Percentiles rank a stretch among this genome's conserved stretches.
phyloP scores from a whole-genome alignment of 441 rosid species.

The Euphorbia schlechtendalii region DNA sequence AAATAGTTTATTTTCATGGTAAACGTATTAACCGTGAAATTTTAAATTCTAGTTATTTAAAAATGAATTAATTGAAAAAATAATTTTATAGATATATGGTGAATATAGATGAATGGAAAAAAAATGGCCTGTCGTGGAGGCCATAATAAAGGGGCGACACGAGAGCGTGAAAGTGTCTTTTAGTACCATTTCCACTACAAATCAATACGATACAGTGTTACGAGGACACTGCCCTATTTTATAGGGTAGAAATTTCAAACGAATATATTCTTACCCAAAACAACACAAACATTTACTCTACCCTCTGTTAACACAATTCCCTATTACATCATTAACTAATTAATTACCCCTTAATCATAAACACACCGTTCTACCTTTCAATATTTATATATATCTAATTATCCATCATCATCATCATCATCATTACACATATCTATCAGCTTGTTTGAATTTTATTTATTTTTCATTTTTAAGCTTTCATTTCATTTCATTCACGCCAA shows the following conservation, averaged over 20 bases:
- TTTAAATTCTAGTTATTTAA: too few relatives aligned
- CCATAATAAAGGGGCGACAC: conserved; percentile 10
- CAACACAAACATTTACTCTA: not conserved
- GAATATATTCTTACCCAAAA: conserved; percentile 20
- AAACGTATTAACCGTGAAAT: too few relatives aligned
- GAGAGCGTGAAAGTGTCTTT: not conserved
- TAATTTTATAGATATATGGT: too few relatives aligned
- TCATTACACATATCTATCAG: not conserved
- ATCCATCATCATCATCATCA: not conserved
- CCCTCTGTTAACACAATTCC: too few relatives aligned
- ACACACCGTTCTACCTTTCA: not conserved
- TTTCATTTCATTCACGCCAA: not conserved
- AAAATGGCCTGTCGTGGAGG: conserved; percentile 15
- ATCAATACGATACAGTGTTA: conserved; percentile 14
- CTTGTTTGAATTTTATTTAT: not conserved
- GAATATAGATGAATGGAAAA: too few relatives aligned
- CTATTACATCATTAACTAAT: too few relatives aligned
- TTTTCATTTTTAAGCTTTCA: not conserved
- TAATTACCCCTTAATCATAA: not conserved
- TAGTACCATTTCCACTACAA: not conserved
- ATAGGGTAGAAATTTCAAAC: not conserved
- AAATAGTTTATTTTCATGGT: too few relatives aligned
- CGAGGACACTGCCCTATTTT: conserved; percentile 12
- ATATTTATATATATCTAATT: not conserved
- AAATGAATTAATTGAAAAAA: too few relatives aligned